These are phyloP conservation scores for Solanum hybrid DNA, from an alignment of 305 asterid species.

Conservation along the genomic window DNA sequence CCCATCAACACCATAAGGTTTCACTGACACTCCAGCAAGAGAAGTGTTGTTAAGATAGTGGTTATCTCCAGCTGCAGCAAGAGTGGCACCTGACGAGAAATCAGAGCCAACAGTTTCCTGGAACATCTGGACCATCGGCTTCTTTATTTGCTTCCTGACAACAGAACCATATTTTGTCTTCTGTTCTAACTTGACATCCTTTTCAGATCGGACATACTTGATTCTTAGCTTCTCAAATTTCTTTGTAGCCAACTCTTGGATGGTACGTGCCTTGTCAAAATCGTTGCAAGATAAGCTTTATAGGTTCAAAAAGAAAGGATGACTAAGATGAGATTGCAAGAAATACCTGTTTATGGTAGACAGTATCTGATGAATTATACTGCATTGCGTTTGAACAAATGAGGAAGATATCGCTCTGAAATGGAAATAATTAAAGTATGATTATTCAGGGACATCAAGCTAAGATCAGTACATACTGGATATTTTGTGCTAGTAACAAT, in stretches of 20 bases:
- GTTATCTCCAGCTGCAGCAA: conserved; percentile 49
- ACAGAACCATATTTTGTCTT: conserved; percentile 33
- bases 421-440: conserved; percentile 6
- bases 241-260: conserved; percentile 81
- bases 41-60: conserved; percentile 27
- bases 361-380: conserved; percentile 82
- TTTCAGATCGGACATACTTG: conserved; percentile 36
- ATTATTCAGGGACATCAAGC: background rate
- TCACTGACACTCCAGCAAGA: conserved; percentile 42
- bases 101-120: conserved; percentile 79
- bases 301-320: background rate
- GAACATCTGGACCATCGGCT: conserved; percentile 34
- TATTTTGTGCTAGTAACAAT: background rate
- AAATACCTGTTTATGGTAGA: conserved; percentile 81
- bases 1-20: conserved; percentile 43
- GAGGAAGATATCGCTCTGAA: conserved; percentile 79
- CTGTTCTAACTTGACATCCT: conserved; percentile 58
- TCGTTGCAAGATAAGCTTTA: conserved; percentile 9
- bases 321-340: background rate
- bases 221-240: conserved; percentile 59
- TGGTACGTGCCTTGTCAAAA: conserved; percentile 65
- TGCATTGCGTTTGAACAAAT: conserved; percentile 94
- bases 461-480: background rate
- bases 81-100: conserved; percentile 86
- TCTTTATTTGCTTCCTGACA: conserved; percentile 50